These are phyloP conservation scores for Populus nigra DNA, from an alignment of 345 rosid genomes.

Conservation along the genomic window DNA sequence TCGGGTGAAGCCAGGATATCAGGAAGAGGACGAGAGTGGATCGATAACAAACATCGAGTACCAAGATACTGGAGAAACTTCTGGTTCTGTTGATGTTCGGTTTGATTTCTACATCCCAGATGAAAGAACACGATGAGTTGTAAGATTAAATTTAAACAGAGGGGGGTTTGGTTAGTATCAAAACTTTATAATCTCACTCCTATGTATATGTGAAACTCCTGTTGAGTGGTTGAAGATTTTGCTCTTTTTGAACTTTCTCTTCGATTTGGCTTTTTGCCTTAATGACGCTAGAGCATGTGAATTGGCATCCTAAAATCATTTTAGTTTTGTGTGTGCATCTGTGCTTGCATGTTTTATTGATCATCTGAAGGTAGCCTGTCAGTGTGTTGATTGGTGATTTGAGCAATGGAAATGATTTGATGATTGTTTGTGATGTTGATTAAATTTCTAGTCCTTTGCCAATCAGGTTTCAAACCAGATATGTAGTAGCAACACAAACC, in stretches of 20 bases:
- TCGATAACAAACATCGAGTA: conserved; percentile 69
- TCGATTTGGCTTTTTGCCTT: background rate
- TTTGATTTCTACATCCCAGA: conserved; percentile 92
- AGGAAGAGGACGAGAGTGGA: conserved; percentile 56
- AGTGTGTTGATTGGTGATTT: background rate
- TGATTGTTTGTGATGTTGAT: background rate
- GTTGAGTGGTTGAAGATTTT: conserved; percentile 21
- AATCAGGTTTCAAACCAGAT: background rate
- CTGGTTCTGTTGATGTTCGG: conserved; percentile 84
- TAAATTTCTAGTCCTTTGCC: background rate
- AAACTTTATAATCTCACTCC: conserved; percentile 17
- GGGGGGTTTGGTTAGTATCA: conserved; percentile 1
- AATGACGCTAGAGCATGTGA: background rate
- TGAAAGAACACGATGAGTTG: conserved; percentile 28
- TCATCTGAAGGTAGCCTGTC: background rate
- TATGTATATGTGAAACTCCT: conserved; percentile 45
- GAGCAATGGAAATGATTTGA: background rate
- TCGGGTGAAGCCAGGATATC: conserved; percentile 84
- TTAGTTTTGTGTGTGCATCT: background rate
- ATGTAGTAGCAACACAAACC: background rate
- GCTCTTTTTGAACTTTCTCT: background rate
- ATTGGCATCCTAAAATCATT: background rate
- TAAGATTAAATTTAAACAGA: conserved; percentile 14
- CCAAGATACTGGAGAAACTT: conserved; percentile 60
- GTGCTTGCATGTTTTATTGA: background rate